phyloP scores from a whole-genome alignment of 1,284 basidiomycete genomes.

The Apiotrichum gamsii region DNA sequence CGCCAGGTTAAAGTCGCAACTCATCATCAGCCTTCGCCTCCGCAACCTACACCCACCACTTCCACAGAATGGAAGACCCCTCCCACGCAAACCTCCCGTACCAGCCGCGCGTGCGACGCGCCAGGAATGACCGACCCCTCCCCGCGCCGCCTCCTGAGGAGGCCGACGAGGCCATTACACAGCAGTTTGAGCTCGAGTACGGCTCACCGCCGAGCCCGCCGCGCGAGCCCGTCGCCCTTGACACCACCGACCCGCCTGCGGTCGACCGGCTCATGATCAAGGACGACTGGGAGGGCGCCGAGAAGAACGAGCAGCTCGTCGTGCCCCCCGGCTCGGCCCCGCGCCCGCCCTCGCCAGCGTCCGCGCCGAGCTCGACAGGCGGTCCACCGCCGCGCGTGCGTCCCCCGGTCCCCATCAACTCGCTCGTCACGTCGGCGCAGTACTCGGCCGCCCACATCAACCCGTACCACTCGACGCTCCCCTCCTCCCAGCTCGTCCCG shows the following conservation, averaged over 20 bases:
- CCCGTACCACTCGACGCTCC: conserved; percentile 33
- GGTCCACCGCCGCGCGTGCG: conserved; percentile 1
- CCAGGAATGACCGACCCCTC: conserved; percentile 26
- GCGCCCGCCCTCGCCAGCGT: no score
- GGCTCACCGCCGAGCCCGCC: conserved; percentile 37
- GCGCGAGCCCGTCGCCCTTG: conserved; percentile 10
- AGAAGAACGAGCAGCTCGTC: neutral
- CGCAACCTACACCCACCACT: no score
- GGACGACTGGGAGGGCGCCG: neutral
- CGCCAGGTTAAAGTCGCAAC: no score
- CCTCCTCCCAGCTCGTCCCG: conserved; percentile 20
- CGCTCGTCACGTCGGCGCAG: conserved; percentile 5
- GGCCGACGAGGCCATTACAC: conserved; percentile 21
- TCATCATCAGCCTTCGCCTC: no score
- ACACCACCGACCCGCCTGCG: conserved; percentile 1
- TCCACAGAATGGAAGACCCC: neutral
- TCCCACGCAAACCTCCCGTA: conserved; percentile 22
- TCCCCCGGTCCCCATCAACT: conserved; percentile 8
- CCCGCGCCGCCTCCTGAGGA: conserved; percentile 28
- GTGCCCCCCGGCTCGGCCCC: no score
- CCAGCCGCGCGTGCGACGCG: conserved; percentile 21
- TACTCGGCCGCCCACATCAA: conserved; percentile 29
- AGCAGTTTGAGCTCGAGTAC: conserved; percentile 28
- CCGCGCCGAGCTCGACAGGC: neutral
- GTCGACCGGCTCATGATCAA: neutral